These are phyloP conservation scores for Yamadazyma blattariae DNA, from an alignment of 1,139 yeast genomes.

Conservation along the genomic window DNA sequence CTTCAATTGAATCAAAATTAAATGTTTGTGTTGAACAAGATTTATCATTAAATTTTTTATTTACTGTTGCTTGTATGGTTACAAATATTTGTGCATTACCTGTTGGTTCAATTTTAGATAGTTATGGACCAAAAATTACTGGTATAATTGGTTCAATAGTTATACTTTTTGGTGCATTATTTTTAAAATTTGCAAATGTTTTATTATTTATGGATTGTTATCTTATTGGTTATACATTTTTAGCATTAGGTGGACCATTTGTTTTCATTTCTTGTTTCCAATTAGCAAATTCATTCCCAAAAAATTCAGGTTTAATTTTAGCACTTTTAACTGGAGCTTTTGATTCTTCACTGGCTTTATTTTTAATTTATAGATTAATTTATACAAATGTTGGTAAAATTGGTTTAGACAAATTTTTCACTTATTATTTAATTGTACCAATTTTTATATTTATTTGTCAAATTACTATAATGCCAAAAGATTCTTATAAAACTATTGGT, in stretches of 20 bases:
- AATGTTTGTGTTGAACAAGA: conserved; percentile 69
- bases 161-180: conserved; percentile 51
- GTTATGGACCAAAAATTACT: conserved; percentile 74
- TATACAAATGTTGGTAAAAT: conserved; percentile 45
- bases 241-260: conserved; percentile 48
- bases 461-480: conserved; percentile 71
- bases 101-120: conserved; percentile 77
- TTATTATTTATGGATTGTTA: conserved; percentile 34
- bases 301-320: conserved; percentile 39
- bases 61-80: conserved; percentile 81
- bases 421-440: conserved; percentile 68
- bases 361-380: conserved; percentile 58
- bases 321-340: conserved; percentile 43
- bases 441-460: conserved; percentile 71
- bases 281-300: conserved; percentile 44
- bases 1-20: conserved; percentile 14
- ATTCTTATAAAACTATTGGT: conserved; percentile 70
- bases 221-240: conserved; percentile 35
- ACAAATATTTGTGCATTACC: conserved; percentile 83
- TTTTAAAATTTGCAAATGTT: conserved; percentile 36
- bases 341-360: conserved; percentile 42
- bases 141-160: conserved; percentile 71
- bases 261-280: conserved; percentile 47
- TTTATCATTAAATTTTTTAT: conserved; percentile 73
- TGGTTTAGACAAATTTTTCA: conserved; percentile 55